Evolutionary conservation across 306 rosid species (phyloP), one percentile per base, ranked within the genome.

Genomic region (Lathyrus aphaca): DNA sequence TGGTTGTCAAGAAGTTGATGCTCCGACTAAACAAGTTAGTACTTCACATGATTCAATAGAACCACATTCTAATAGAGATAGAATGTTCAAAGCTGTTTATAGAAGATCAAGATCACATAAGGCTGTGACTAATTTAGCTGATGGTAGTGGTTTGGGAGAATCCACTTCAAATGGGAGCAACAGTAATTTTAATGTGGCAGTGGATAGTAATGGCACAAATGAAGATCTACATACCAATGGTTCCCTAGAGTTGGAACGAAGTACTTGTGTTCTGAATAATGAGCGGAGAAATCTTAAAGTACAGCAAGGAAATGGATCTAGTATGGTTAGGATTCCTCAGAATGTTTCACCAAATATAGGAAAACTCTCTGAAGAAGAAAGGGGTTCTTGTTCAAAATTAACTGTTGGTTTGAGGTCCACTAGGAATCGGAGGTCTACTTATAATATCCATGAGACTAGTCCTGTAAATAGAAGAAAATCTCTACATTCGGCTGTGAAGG

Each of bases 401-500:
- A 82, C 89, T 64, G 92, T 88, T n/a, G 91, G 97, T 65, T 82
- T 88, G 85, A 89, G 99, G 76, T 91, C 99, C 18, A 82, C 88
- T 62, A 85, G 97, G 82, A 95, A 59, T 73, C 84, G 97, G 69
- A 89, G 89, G 77, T 78, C 81, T 67, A 87, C 76, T 79, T 74
- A 66, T 74, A 70, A 74, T 83, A 72, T 55, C 48, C 81, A 45
- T 56, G 95, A 91, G 71, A 69, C 71, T 44, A 85, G 83, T 83
- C 86, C 88, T 50, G 65, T 82, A 67, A 91, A 79, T 68, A 83
- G 73, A 78, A 84, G 78, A 77, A 91, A 82, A 83, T 50, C 86
- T 2, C 44, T 61, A 72, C 96, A 84, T 66, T 79, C 87, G 50
- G 71, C 85, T 21, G 71, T 77, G 53, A 95, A 87, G 84, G 85